Percentiles rank a stretch among this genome's conserved stretches.
These are phyloP conservation scores for Fonsecaea pedrosoi DNA, from an alignment of 2,329 filamentous ascomycete species.

Conservation along the genomic window DNA sequence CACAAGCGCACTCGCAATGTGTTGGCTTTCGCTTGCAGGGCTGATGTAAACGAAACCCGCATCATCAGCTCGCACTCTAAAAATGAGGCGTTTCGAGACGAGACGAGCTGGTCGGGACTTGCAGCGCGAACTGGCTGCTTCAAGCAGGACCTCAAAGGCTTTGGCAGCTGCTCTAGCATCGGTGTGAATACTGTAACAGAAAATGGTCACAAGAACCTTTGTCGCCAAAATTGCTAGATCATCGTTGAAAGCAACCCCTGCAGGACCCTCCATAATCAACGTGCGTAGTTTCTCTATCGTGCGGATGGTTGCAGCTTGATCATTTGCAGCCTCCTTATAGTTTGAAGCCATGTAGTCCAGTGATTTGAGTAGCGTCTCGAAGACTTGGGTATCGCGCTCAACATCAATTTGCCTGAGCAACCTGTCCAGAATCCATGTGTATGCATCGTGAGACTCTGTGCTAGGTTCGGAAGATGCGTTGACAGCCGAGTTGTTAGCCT, in stretches of 20 bases:
- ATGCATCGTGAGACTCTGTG: conserved; percentile 13
- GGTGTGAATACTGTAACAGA: conserved; percentile 32
- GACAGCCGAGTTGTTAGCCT: background rate
- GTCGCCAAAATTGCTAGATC: conserved; percentile 29
- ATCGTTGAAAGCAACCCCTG: conserved; percentile 21
- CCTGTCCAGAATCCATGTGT: conserved; percentile 28
- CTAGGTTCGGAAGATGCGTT: background rate
- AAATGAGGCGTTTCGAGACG: conserved; percentile 77
- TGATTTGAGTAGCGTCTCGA: conserved; percentile 27
- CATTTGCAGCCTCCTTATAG: conserved; percentile 28
- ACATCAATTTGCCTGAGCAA: conserved; percentile 27
- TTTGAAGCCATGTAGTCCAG: conserved; percentile 30
- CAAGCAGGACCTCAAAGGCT: conserved; percentile 32
- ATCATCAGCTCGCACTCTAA: conserved; percentile 82
- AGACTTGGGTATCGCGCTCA: conserved; percentile 31
- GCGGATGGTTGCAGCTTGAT: conserved; percentile 18
- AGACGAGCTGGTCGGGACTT: conserved; percentile 74
- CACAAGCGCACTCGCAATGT: conserved; percentile 73
- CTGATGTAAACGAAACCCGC: conserved; percentile 77
- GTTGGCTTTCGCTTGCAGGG: conserved; percentile 72
- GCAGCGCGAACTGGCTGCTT: conserved; percentile 38
- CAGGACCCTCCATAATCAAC: conserved; percentile 19
- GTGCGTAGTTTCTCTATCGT: conserved; percentile 26
- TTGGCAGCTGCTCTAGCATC: conserved; percentile 17
- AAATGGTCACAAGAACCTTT: conserved; percentile 31